Base-by-base conservation (phyloP, 805 yeast species). In the Saturnispora quitensis region DNA sequence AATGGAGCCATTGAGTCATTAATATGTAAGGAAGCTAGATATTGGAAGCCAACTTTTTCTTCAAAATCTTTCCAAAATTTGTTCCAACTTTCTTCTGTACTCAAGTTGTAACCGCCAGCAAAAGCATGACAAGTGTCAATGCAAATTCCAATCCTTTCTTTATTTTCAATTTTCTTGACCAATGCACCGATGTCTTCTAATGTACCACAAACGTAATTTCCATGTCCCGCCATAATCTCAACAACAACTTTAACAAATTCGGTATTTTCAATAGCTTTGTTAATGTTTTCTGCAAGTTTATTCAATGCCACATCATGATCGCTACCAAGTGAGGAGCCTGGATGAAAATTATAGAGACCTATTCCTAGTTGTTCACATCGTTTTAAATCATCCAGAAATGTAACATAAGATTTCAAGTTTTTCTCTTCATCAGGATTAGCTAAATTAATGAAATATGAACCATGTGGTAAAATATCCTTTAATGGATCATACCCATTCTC, bases 211-310 rank as follows among this genome's bases (percentile, higher is more conserved):
- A 93, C 84, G 54, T 91, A 75, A 55, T 86, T 84, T 3, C 96
- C 97, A 59, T 89, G 95, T 9, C 99, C 99, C 1, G 99, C 97
- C 99, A 93, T 93, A 63, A 91, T 93, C 62, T 93, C 99, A 53
- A 93, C 74, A 12, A 93, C 95, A 43, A 93, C 82, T 61, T 84
- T 90, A 33, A 93, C 98, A 62, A 80, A 84, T 6, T 69, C 60
- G 0, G 99, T 93, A 52, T 80, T 81, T 25, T 68, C 67, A 47
- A 86, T 83, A 5, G 96, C 97, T 45, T 69, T 74, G 65, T 93
- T 91, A 56, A 93, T 82, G 58, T 85, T 84, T 24, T 73, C 72
- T 0, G 98, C 98, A 56, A 93, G 71, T 53, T 81, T 78, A 49
- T 68, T 69, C 38, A 90, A 68, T 1, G 95, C 89, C 18, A 72